Percentiles rank a stretch among this genome's conserved stretches.
Conservation (phyloP, 176 grass and related monocot species). For the Dactylis glomerata region DNA sequence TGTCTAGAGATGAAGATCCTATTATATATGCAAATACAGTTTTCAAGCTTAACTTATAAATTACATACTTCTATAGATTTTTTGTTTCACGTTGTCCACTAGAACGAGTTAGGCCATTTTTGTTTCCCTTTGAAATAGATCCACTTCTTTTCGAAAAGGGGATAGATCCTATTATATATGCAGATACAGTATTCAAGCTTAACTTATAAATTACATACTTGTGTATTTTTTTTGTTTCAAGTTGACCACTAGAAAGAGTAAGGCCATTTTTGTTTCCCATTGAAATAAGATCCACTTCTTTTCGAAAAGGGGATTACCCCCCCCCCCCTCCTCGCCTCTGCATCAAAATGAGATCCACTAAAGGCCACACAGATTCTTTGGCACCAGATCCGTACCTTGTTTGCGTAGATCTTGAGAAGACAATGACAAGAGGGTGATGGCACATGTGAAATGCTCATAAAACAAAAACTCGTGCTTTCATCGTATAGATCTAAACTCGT, state of each 20-base stretch:
- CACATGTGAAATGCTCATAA: background rate
- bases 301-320: too few relatives aligned
- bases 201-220: background rate
- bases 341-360: too few relatives aligned
- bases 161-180: too few relatives aligned
- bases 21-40: background rate
- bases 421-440: background rate
- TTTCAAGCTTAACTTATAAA: background rate
- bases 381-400: background rate
- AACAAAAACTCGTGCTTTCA: background rate
- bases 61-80: too few relatives aligned
- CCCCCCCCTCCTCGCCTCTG: too few relatives aligned
- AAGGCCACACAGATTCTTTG: background rate
- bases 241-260: background rate
- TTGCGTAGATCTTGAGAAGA: background rate
- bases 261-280: background rate
- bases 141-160: too few relatives aligned
- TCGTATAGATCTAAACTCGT: background rate
- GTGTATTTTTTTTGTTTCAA: background rate
- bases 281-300: too few relatives aligned
- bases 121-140: too few relatives aligned
- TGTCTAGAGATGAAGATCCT: background rate
- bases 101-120: too few relatives aligned
- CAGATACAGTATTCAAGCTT: background rate
- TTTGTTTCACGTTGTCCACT: too few relatives aligned